Percentiles rank a stretch among this genome's conserved stretches.
Evolutionary conservation across 1,284 basidiomycete species (phyloP).

Genomic region (Xerocomus cyaneibrunnescens): DNA sequence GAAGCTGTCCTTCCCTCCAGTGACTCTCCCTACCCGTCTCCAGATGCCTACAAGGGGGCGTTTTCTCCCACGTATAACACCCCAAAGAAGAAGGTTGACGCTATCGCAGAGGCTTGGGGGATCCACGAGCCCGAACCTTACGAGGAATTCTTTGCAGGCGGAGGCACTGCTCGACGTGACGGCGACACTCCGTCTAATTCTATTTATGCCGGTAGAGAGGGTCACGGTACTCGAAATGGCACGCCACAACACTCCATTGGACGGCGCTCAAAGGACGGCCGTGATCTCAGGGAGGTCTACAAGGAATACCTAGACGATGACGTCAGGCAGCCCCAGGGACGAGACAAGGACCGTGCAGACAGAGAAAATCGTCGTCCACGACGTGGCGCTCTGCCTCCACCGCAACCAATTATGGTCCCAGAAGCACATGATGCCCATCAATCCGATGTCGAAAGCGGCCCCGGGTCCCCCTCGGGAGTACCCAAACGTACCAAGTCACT

Average conservation of each 20-base stretch:
- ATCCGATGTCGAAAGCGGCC: slow-evolving; percentile 37
- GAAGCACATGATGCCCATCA: slow-evolving; percentile 49
- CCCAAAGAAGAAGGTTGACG: slow-evolving; percentile 74
- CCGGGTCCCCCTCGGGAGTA: slow-evolving; percentile 42
- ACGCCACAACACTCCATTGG: slow-evolving; percentile 37
- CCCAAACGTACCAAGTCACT: slow-evolving; percentile 76
- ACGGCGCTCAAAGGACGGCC: slow-evolving; percentile 43
- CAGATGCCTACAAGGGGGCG: slow-evolving; percentile 47
- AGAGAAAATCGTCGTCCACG: slow-evolving; percentile 37
- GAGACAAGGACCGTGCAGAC: slow-evolving; percentile 33
- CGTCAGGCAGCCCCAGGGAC: slow-evolving; percentile 25
- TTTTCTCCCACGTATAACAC: slow-evolving; percentile 51
- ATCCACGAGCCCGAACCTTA: slow-evolving; percentile 85
- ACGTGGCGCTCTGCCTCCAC: slow-evolving; percentile 64
- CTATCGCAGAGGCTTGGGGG: slow-evolving; percentile 83
- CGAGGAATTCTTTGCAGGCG: slow-evolving; percentile 83
- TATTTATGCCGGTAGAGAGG: slow-evolving; percentile 60
- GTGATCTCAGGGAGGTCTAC: slow-evolving; percentile 46
- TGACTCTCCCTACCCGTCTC: slow-evolving; percentile 52
- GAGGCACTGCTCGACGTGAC: slow-evolving; percentile 45
- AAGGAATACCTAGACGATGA: slow-evolving; percentile 46
- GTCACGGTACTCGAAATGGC: slow-evolving; percentile 33
- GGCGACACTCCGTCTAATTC: slow-evolving; percentile 62
- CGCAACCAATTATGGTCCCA: slow-evolving; percentile 72
- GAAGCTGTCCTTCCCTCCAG: slow-evolving; percentile 39